Evolutionary conservation across 164 flowering plant species (phyloP), one percentile per base, ranked within the genome.

Genomic region (Kalanchoe fedtschenkoi): DNA sequence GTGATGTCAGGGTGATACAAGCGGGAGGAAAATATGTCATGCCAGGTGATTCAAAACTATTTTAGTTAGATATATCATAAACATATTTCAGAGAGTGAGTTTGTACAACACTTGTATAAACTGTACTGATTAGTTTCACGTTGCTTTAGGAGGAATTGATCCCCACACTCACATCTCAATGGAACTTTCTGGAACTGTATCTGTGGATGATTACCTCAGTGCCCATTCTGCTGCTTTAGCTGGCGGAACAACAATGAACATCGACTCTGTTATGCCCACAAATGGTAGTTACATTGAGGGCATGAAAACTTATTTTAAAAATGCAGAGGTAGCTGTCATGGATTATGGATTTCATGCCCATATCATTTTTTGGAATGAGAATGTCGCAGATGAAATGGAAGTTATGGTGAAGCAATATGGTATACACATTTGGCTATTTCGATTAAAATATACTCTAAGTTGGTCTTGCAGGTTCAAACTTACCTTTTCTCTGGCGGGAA

Each of bases 301-400:
- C 43, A 77, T 77, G 66, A 77, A 85, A 66, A 73, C 78, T 17
- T 95, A 91, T 76, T 69, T 68, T 53, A 64, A 81, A 54, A 91
- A 95, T 65, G 84, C 93, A 33, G 74, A 82, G 66, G 74, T 61
- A 1, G 79, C 96, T 30, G 82, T 88, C 77, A 95, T 87, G 93
- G 97, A 95, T 80, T 91, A 87, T 80, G 99, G 97, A 72, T 95
- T 91, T 67, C 99, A 95, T 77, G 83, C 87, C 91, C 95, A 95
- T 46, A 71, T 95, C 58, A 91, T 95, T 30, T 88, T 84, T 73
- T 95, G 95, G 95, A 85, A 95, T 72, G 91, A 89, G 60, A 65
- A 37, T 64, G 96, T 95, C 71, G 75, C 95, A 21, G 76, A 72
- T 64, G 99, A 95, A 63, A 88, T 95, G 97, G 97, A 95, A 70